A percentile compares a stretch with the other conserved stretches of the same genome.
These are phyloP conservation scores for Syzygium aqueum DNA, from an alignment of 345 rosid genomes.

Conservation along the genomic window DNA sequence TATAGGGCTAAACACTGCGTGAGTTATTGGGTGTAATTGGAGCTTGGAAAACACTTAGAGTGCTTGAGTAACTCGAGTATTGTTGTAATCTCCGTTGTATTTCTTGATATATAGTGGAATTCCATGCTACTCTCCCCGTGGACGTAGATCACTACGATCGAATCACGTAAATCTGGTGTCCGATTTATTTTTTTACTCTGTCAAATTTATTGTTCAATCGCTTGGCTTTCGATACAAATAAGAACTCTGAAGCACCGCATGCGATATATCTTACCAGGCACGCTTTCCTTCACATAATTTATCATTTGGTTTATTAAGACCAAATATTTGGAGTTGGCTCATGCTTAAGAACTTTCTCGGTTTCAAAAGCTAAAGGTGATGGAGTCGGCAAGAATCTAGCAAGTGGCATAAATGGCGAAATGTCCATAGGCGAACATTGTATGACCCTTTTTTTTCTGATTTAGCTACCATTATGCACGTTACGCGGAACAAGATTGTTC, in stretches of 20 bases:
- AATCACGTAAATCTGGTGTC: too few species aligned
- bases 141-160: too few species aligned
- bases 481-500: not conserved
- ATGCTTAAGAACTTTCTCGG: not conserved
- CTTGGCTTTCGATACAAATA: too few species aligned
- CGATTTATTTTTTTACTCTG: too few species aligned
- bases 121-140: too few species aligned
- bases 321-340: not conserved
- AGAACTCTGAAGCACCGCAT: conserved; percentile 38
- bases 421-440: not conserved
- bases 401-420: not conserved
- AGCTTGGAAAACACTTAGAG: too few species aligned
- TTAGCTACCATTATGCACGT: not conserved
- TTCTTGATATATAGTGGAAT: too few species aligned
- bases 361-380: not conserved
- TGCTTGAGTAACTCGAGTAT: too few species aligned
- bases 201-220: too few species aligned
- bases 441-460: not conserved
- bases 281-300: not conserved
- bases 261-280: conserved; percentile 71
- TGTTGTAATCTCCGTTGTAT: too few species aligned
- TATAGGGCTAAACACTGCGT: too few species aligned
- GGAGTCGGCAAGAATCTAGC: not conserved
- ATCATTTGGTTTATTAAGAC: not conserved
- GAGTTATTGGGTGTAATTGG: too few species aligned